Evolutionary conservation across 2,329 filamentous ascomycete genomes (phyloP).

Genomic region (Sclerotinia trifoliorum): DNA sequence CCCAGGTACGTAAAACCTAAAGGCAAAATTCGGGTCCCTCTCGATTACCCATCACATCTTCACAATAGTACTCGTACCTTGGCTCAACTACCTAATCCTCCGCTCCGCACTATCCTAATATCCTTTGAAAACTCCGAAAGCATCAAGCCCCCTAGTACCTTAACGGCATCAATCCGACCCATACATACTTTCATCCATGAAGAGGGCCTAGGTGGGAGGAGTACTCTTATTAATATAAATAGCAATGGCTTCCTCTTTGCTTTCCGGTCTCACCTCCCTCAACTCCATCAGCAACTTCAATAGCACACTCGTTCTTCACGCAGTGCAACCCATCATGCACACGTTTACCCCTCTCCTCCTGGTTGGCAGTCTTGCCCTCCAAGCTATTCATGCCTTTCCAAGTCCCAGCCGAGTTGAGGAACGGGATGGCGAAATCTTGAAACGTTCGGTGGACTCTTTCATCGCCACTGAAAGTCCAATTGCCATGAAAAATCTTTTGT

Average conservation of each 20-base stretch:
- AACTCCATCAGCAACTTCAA: slow-evolving; percentile 30
- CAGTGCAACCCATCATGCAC: slow-evolving; percentile 48
- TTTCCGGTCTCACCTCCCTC: slow-evolving; percentile 30
- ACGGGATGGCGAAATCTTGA: slow-evolving; percentile 44
- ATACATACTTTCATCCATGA: slow-evolving; percentile 14
- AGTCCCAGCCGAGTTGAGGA: slow-evolving; percentile 38
- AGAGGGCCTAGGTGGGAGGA: not conserved
- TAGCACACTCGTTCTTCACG: slow-evolving; percentile 23
- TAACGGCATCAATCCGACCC: slow-evolving; percentile 26
- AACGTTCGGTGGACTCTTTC: slow-evolving; percentile 53
- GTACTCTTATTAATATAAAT: slow-evolving; percentile 31
- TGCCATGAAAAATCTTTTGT: slow-evolving; percentile 52
- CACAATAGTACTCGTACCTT: not conserved
- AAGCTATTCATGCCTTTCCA: slow-evolving; percentile 51
- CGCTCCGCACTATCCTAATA: not conserved
- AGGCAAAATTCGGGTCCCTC: not conserved
- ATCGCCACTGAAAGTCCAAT: slow-evolving; percentile 52
- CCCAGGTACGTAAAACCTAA: no score
- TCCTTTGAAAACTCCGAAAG: not conserved
- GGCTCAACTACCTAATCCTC: not conserved
- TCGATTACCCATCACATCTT: not conserved
- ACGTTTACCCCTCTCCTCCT: slow-evolving; percentile 51
- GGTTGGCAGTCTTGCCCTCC: slow-evolving; percentile 52
- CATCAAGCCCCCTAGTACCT: not conserved
- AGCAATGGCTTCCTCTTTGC: slow-evolving; percentile 30